Percentiles rank a stretch among this genome's conserved stretches.
These are phyloP conservation scores for Chaetomium olivaceum DNA, from an alignment of 2,329 filamentous ascomycete genomes.

Conservation along the genomic window DNA sequence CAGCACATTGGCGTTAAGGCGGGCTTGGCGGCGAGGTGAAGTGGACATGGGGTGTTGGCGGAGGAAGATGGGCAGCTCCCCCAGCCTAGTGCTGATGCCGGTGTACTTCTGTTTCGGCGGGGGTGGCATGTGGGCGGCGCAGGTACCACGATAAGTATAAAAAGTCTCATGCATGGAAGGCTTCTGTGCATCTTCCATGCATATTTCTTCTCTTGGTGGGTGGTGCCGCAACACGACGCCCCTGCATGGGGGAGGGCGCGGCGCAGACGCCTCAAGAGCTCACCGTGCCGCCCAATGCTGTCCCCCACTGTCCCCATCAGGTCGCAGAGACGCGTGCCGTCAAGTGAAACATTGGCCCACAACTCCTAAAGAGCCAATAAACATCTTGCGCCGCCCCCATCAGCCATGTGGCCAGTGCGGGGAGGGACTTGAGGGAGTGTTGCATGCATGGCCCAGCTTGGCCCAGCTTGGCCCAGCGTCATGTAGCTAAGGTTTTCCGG, in stretches of 20 bases:
- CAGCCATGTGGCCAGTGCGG: conserved; percentile 6
- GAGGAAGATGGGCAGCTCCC: not conserved
- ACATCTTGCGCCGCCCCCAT: not conserved
- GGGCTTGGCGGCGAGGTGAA: not conserved
- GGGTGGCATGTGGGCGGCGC: not conserved
- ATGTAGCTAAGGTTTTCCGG: not conserved
- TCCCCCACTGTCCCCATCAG: conserved; percentile 6
- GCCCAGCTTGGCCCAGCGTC: not conserved
- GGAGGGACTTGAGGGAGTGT: not conserved
- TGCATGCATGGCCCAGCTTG: conserved; percentile 3
- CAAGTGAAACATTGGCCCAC: conserved; percentile 8
- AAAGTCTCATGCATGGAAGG: conserved; percentile 23
- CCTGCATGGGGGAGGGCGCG: conserved; percentile 16
- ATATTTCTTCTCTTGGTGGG: not conserved
- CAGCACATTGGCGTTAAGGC: not conserved
- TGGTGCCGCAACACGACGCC: conserved; percentile 2
- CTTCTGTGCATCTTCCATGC: conserved; percentile 24
- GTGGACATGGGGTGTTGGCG: conserved; percentile 4
- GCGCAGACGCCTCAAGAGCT: not conserved
- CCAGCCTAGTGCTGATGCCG: conserved; percentile 18
- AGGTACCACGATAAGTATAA: conserved; percentile 29
- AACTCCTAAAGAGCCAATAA: conserved; percentile 1
- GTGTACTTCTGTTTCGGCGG: conserved; percentile 2
- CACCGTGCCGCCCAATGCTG: conserved; percentile 14
- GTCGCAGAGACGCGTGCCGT: conserved; percentile 1